Conservation (phyloP, 1,139 yeast species). For the Magnusiomyces ingens region DNA sequence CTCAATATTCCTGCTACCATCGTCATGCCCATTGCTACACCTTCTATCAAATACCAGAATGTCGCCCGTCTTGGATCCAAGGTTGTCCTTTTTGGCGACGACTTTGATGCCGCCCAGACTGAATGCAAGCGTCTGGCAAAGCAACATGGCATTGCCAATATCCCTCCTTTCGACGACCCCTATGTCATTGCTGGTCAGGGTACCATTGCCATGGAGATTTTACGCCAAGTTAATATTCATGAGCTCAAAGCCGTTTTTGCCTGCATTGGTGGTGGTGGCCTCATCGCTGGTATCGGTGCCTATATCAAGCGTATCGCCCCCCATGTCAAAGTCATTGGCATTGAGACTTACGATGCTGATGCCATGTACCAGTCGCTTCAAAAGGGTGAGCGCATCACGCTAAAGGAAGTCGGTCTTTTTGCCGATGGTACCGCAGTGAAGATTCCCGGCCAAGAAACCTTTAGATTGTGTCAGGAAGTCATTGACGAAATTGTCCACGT, state of each 20-base stretch:
- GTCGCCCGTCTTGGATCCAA: constrained; percentile 90
- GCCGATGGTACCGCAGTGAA: constrained; percentile 99
- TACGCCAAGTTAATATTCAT: constrained; percentile 76
- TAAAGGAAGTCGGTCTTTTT: constrained; percentile 82
- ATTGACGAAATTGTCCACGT: constrained; percentile 88
- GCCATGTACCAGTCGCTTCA: constrained; percentile 74
- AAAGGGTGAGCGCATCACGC: constrained; percentile 45
- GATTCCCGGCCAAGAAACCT: constrained; percentile 83
- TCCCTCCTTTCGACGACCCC: constrained; percentile 98
- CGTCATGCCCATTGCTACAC: constrained; percentile 97
- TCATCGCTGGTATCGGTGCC: constrained; percentile 83
- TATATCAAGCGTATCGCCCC: constrained; percentile 96
- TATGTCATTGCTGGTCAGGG: constrained; percentile 99
- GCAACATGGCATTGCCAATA: constrained; percentile 70
- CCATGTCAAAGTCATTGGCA: constrained; percentile 90
- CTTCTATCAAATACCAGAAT: constrained; percentile 85
- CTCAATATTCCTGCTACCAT: constrained; percentile 89
- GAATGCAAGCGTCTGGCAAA: constrained; percentile 72
- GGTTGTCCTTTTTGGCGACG: constrained; percentile 88
- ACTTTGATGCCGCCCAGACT: constrained; percentile 84
- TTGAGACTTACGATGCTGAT: constrained; percentile 92
- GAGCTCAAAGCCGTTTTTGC: constrained; percentile 82
- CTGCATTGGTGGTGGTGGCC: constrained; percentile 97
- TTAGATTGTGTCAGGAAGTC: constrained; percentile 66
- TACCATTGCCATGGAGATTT: constrained; percentile 85